phyloP scores from a whole-genome alignment of 805 yeast genomes.

The Candida qinlingensis region DNA sequence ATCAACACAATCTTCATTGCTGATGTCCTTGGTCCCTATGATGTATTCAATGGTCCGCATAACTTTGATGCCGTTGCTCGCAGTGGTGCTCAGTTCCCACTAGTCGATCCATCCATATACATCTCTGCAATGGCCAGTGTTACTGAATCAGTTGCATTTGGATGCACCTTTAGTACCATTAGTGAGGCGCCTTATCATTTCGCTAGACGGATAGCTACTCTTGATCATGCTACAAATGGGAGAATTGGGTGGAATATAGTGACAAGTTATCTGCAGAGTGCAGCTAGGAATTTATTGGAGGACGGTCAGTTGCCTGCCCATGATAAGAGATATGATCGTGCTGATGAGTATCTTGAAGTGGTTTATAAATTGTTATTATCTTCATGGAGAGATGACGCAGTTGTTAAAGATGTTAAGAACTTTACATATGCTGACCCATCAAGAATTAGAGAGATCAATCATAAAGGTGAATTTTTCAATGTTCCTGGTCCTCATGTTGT shows the following conservation, averaged over 20 bases:
- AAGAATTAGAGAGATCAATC: slow-evolving; percentile 32
- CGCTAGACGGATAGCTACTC: slow-evolving; percentile 34
- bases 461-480: slow-evolving; percentile 33
- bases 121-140: slow-evolving; percentile 38
- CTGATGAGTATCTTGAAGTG: slow-evolving; percentile 35
- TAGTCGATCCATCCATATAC: slow-evolving; percentile 33
- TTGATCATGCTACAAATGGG: slow-evolving; percentile 38
- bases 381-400: slow-evolving; percentile 35
- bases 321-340: slow-evolving; percentile 32
- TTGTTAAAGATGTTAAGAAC: slow-evolving; percentile 12
- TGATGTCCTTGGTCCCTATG: slow-evolving; percentile 36
- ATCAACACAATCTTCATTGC: slow-evolving; percentile 35
- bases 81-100: slow-evolving; percentile 31
- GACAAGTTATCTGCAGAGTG: slow-evolving; percentile 34
- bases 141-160: slow-evolving; percentile 33
- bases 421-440: slow-evolving; percentile 30
- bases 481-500: slow-evolving; percentile 38
- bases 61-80: slow-evolving; percentile 14
- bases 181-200: slow-evolving; percentile 37
- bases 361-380: slow-evolving; percentile 32
- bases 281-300: slow-evolving; percentile 32
- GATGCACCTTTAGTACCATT: slow-evolving; percentile 35
- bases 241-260: slow-evolving; percentile 42
- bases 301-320: slow-evolving; percentile 31
- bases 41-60: slow-evolving; percentile 30